Evolutionary conservation across 805 yeast genomes (phyloP), one percentile per base, ranked within the genome.

Genomic region (Cephaloascus albidus): DNA sequence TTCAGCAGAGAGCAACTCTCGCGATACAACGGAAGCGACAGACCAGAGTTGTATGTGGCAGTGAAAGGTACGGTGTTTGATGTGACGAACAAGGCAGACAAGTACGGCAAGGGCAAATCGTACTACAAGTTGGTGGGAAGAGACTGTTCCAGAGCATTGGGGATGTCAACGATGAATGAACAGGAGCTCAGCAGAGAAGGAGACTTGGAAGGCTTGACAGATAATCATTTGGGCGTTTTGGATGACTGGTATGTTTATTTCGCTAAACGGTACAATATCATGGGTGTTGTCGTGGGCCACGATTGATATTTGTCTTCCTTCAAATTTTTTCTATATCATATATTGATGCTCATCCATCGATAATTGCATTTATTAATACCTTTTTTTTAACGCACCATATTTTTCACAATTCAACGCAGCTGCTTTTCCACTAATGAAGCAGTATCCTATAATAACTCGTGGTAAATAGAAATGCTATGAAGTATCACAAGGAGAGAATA

Each of bases 51-150:
- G 46, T 86, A 78, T 57, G 82, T 86, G 16, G 93, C 78, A 5
- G 79, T 86, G 49, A 78, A 79, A 44, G 93, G 95, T 17, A 68
- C 68, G 2, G 76, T 87, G 10, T 87, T 85, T 55, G 96, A 86
- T 51, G 96, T 87, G 8, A 72, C 85, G 0, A 53, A 63, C 36
- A 86, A 85, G 51, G 48, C 55, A 10, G 74, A 71, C 14, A 80
- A 79, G 32, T 86, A 86, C 53, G 96, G 95, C 0, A 81, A 81
- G 3, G 89, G 88, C 0, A 74, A 76, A 43, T 78, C 81, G 18
- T 87, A 86, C 57, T 78, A 77, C 50, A 75, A 68, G 4, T 68
- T 86, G 33, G 85, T 78, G 8, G 96, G 90, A 4, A 76, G 73
- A 45, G 96, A 86, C 48, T 85, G 85, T 18, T 75, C 85, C 27